These are phyloP conservation scores for Clavispora fructus DNA, from an alignment of 805 yeast species.

Conservation along the genomic window DNA sequence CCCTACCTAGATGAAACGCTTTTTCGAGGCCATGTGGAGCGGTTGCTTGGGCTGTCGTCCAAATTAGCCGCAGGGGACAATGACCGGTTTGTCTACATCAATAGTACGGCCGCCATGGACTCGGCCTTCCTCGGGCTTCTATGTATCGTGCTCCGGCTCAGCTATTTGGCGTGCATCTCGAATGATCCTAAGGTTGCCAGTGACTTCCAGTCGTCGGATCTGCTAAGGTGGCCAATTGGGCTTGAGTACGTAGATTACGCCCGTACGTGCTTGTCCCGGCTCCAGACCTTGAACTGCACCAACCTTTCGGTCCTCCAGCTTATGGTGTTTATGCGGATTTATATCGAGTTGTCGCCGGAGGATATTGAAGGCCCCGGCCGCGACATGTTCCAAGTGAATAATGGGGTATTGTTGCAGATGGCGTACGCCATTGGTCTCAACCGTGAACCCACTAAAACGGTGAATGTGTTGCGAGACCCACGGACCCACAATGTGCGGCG, in stretches of 20 bases:
- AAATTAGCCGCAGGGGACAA: neutral
- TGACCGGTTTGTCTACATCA: neutral
- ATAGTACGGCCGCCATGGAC: slow-evolving; percentile 2
- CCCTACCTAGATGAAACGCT: slow-evolving; percentile 13
- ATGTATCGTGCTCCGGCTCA: slow-evolving; percentile 12
- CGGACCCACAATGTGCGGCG: slow-evolving; percentile 10
- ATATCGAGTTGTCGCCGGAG: slow-evolving; percentile 14
- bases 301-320: slow-evolving; percentile 10
- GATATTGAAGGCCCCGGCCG: slow-evolving; percentile 15
- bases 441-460: slow-evolving; percentile 10
- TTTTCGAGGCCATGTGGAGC: slow-evolving; percentile 4
- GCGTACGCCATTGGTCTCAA: slow-evolving; percentile 12
- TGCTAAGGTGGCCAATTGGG: slow-evolving; percentile 11
- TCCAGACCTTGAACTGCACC: slow-evolving; percentile 8
- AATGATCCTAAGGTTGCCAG: slow-evolving; percentile 2
- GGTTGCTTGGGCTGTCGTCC: slow-evolving; percentile 1
- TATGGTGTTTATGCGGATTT: slow-evolving; percentile 7
- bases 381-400: slow-evolving; percentile 12
- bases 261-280: slow-evolving; percentile 10
- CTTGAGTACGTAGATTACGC: slow-evolving; percentile 14
- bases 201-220: neutral
- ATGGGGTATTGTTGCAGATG: slow-evolving; percentile 13
- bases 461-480: slow-evolving; percentile 4
- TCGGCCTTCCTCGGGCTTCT: slow-evolving; percentile 10
- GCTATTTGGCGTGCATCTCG: slow-evolving; percentile 13